Base-by-base conservation (phyloP, 2,329 filamentous ascomycete species). In the Pseudogymnoascus destructans region DNA sequence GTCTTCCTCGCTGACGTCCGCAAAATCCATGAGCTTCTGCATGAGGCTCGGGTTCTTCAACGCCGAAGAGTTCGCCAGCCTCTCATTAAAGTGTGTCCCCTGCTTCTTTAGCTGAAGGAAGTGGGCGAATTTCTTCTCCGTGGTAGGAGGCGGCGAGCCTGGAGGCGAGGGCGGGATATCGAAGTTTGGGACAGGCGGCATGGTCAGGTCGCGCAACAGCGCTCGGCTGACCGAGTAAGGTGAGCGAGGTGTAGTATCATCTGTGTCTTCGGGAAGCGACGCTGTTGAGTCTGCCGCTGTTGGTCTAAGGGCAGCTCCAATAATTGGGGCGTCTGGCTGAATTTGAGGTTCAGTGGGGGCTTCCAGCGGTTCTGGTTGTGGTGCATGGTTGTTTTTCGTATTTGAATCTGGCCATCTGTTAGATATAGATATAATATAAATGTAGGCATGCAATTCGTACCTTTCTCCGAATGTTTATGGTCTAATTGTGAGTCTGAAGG, bases 61-160 rank as follows among this genome's bases (percentile, higher is more conserved):
- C 6, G 85, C 81, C 0, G 79, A 72, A 0, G 84, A 86, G 59
- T 78, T 77, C 33, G 85, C 80, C 7, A 93, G 74, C 61, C 86
- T 84, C 64, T 82, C 76, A 69, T 93, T 91, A 75, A 92, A 92
- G 71, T 93, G 88, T 13, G 84, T 76, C 3, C 84, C 84, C 62
- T 85, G 81, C 66, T 81, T 82, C 73, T 93, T 93, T n/a, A 92
- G 77, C 49, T 81, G 76, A 0, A 92, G 78, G 63, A 93, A 92
- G 60, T 82, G 81, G 62, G 81, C 78, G 64, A 92, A 85, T 65
- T 89, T 90, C 63, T 79, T 77, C 56, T 79, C 84, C 10, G 82
- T 71, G 70, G 40, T 72, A 64, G 32, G 74, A 0, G 75, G 72
- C 9, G 80, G 80, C 1, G 80, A 79, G 21, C 80, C 80, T 0